Conservation (phyloP, 2,329 filamentous ascomycete genomes). For the Fusarium ramigenum region DNA sequence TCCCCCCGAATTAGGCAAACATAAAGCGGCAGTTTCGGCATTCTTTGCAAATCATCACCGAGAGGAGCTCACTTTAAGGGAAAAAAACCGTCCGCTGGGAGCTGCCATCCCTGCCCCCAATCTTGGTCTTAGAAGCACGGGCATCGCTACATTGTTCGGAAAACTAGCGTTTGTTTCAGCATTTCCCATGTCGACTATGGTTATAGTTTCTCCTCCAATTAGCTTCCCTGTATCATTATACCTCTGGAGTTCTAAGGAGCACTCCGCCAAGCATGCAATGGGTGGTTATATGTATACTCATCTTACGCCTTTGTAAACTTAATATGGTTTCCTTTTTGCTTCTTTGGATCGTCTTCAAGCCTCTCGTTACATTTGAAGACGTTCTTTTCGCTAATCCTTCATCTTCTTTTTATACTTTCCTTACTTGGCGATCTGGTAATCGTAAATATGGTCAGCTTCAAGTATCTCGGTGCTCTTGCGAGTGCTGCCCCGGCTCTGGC, state of each 20-base stretch:
- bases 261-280: background rate
- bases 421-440: slow-evolving; percentile 25
- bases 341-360: background rate
- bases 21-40: slow-evolving; percentile 4
- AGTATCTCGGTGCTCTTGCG: slow-evolving; percentile 41
- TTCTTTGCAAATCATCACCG: background rate
- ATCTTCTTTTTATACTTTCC: background rate
- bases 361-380: background rate
- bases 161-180: slow-evolving; percentile 32
- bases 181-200: slow-evolving; percentile 12
- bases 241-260: slow-evolving; percentile 23
- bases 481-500: slow-evolving; percentile 46
- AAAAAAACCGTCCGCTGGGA: background rate
- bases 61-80: background rate
- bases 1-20: background rate
- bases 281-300: slow-evolving; percentile 29
- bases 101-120: background rate
- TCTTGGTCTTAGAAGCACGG: background rate
- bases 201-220: slow-evolving; percentile 42
- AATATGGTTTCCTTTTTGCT: background rate
- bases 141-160: background rate
- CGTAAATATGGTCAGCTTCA: slow-evolving; percentile 37
- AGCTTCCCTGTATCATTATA: slow-evolving; percentile 1
- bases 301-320: background rate
- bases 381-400: background rate